Evolutionary conservation across 345 rosid genomes (phyloP), one percentile per base, ranked within the genome.

Genomic region (Geranium brycei): DNA sequence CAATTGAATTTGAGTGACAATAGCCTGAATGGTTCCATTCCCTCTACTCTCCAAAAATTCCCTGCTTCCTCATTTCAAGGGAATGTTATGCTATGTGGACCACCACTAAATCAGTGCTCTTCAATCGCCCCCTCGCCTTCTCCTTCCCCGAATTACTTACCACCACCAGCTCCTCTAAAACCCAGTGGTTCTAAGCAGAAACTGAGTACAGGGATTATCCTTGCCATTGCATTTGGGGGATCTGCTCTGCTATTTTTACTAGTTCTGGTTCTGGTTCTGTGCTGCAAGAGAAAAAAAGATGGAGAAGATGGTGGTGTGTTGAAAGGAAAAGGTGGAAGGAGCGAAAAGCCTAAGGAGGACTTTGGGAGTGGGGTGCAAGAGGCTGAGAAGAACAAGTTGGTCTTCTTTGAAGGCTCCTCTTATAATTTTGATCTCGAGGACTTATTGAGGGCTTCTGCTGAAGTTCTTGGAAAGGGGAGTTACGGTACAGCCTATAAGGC

Each of bases 281-380:
- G 87, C 69, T 85, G 87, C 71, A 58, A 74, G 65, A 93, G 76
- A 78, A 83, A 74, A 72, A 87, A 73, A 60, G 68, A 66, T 62
- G 67, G 74, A 28, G 73, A 74, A 60, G 77, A 67, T 13, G 78
- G 70, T 15, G 61, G 71, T 1, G 78, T 70, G 5, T 18, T 69
- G 1, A 88, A 86, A 75, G 85, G 76, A 58, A 87, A 85, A 68
- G 80, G 75, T 16, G 77, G 68, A 40, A 76, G 84, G 72, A 65
- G 65, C 35, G 89, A 82, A 68, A 80, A 79, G 67, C 82, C 91
- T 0, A 80, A 78, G 58, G 96, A 90, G 68, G 96, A 86, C 65
- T 93, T 90, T 53, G 91, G 97, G 17, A 93, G 99, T 72, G 96
- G 97, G 17, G 91, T 88, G 64, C 97, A 88, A 72, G 95, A 87